These are phyloP conservation scores for Chlamydomonas applanata DNA, from an alignment of 139 green algal genomes.

Conservation along the genomic window DNA sequence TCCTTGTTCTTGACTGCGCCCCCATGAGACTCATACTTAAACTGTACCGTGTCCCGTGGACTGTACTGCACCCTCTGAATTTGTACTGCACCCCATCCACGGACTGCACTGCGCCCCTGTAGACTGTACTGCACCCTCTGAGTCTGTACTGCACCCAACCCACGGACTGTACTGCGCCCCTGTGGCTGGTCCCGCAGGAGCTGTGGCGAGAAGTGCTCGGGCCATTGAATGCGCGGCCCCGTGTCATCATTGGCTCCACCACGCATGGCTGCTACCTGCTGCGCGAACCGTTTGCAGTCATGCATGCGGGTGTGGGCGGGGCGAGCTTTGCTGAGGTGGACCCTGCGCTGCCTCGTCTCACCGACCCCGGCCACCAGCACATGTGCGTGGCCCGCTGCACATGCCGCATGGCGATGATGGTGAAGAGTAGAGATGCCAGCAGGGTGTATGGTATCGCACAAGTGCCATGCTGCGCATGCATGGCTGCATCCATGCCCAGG, in stretches of 20 bases:
- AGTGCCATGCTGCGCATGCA: not conserved
- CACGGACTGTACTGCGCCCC: no score
- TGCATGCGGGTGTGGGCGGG: slow-evolving; percentile 23
- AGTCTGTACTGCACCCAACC: no score
- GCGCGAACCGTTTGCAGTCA: not conserved
- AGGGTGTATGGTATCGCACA: no score
- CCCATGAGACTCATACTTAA: no score
- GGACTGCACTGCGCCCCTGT: no score
- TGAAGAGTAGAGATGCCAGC: no score
- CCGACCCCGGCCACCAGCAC: slow-evolving; percentile 11
- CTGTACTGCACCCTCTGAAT: no score
- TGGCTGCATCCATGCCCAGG: not conserved
- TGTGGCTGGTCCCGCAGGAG: slow-evolving; percentile 1
- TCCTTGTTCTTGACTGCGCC: no score
- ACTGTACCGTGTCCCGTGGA: no score
- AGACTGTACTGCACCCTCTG: no score
- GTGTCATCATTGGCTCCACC: slow-evolving; percentile 17
- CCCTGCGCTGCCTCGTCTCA: not conserved
- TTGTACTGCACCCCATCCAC: no score
- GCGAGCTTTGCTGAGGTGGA: slow-evolving; percentile 13
- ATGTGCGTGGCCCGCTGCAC: slow-evolving; percentile 8
- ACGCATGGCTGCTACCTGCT: slow-evolving; percentile 34
- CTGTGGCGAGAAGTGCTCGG: slow-evolving; percentile 4
- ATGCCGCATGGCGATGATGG: no score
- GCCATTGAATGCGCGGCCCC: not conserved